A percentile compares a stretch with the other conserved stretches of the same genome.
Conservation (phyloP, 257 asterid species). For the Solanum gandarillasii region DNA sequence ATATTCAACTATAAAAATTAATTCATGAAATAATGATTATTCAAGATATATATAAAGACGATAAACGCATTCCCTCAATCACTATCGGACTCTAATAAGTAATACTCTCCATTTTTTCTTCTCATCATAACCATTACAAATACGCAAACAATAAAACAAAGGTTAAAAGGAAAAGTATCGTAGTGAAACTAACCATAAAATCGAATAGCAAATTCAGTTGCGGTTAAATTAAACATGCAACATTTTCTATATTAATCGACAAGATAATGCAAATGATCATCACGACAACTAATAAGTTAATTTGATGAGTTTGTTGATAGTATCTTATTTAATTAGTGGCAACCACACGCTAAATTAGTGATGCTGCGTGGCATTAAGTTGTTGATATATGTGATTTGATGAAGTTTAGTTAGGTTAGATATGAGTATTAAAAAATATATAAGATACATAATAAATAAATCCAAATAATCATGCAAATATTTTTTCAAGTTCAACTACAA, state of each 20-base stretch:
- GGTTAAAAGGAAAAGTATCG: neutral
- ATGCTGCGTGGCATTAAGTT: neutral
- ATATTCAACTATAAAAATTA: neutral
- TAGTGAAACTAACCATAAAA: neutral
- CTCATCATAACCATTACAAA: neutral
- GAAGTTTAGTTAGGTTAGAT: neutral
- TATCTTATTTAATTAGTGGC: constrained; percentile 2
- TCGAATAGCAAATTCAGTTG: neutral
- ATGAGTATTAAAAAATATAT: neutral
- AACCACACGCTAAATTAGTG: constrained; percentile 3
- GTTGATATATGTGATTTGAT: neutral
- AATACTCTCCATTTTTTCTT: neutral
- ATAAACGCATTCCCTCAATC: neutral
- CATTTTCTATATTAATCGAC: neutral
- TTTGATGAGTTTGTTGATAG: neutral
- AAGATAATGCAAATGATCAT: neutral
- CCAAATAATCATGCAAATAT: neutral
- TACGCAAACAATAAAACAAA: neutral
- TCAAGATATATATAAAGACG: neutral
- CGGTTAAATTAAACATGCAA: neutral
- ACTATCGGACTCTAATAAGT: no score
- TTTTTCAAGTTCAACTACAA: neutral
- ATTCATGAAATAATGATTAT: neutral
- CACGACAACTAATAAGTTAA: neutral
- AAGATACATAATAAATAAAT: neutral